phyloP scores from a whole-genome alignment of 352 stramenopile species.

The Phytophthora sansomeana region DNA sequence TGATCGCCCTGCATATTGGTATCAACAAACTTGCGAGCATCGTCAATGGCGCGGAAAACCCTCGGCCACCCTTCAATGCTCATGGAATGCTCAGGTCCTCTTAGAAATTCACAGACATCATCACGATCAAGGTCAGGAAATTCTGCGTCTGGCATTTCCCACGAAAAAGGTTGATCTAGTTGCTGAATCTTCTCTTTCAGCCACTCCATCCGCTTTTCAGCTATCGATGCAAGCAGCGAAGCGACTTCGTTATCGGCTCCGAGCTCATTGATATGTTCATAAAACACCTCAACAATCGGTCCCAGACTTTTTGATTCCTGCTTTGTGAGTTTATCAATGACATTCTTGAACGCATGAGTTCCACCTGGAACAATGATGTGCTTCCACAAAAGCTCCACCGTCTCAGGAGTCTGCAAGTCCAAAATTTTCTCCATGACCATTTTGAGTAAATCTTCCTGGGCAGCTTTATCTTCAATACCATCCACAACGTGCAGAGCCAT shows the following conservation, averaged over 20 bases:
- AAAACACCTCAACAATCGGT: not conserved
- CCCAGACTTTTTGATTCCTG: not conserved
- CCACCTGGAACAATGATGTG: not conserved
- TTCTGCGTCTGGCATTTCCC: conserved; percentile 14
- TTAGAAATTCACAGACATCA: not conserved
- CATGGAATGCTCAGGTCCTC: not conserved
- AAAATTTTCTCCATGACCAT: not conserved
- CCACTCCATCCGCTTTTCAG: conserved; percentile 7
- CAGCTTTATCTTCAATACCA: conserved; percentile 6
- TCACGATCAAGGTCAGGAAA: not conserved
- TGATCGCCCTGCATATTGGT: not conserved
- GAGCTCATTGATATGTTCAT: not conserved
- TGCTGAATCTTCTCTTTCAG: conserved; percentile 14
- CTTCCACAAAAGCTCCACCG: conserved; percentile 4
- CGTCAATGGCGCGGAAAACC: not conserved
- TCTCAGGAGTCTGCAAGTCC: not conserved
- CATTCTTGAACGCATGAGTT: not conserved
- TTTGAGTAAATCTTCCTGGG: conserved; percentile 1
- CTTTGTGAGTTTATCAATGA: not conserved
- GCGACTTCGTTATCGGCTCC: not conserved
- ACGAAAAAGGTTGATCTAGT: conserved; percentile 16
- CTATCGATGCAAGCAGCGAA: conserved; percentile 6
- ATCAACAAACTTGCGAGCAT: not conserved
- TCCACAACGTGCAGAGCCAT: conserved; percentile 12
- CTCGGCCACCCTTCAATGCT: not conserved